phyloP scores from a whole-genome alignment of 306 rosid species.

The Cicer yamashitae region DNA sequence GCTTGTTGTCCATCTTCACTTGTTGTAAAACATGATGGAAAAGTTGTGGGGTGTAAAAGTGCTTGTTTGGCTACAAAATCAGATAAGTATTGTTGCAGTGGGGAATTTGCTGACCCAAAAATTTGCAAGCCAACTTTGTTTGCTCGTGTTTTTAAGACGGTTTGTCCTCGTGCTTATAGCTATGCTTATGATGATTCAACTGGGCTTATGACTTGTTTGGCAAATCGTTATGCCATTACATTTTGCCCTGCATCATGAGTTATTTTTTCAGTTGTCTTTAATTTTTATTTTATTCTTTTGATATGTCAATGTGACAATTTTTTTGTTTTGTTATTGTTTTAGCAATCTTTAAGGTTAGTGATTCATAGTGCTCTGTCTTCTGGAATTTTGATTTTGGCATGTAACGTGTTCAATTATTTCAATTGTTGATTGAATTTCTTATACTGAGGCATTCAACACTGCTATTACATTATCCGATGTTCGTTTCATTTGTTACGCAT shows the following conservation, averaged over 20 bases:
- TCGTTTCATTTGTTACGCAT: no score
- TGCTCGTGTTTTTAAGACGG: conserved; percentile 61
- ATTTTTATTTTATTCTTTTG: background rate
- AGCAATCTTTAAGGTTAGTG: background rate
- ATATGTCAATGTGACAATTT: background rate
- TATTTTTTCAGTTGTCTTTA: background rate
- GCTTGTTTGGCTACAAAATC: conserved; percentile 73
- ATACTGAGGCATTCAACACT: background rate
- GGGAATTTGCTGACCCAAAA: conserved; percentile 58
- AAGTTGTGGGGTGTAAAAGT: conserved; percentile 79
- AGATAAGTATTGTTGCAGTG: conserved; percentile 68
- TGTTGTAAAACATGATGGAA: conserved; percentile 54
- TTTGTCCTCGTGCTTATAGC: conserved; percentile 69
- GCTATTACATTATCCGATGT: background rate
- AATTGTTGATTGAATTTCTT: background rate
- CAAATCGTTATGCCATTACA: conserved; percentile 58
- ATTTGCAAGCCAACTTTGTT: conserved; percentile 62
- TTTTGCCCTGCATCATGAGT: conserved; percentile 63
- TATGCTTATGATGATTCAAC: conserved; percentile 70
- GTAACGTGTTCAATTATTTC: background rate
- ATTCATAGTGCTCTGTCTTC: background rate
- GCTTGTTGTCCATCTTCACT: conserved; percentile 61
- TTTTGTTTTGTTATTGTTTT: background rate
- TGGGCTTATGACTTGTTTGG: conserved; percentile 64
- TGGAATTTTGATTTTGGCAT: conserved; percentile 11